phyloP scores from a whole-genome alignment of 139 green algal species.

The Diplosphaera chodatii region DNA sequence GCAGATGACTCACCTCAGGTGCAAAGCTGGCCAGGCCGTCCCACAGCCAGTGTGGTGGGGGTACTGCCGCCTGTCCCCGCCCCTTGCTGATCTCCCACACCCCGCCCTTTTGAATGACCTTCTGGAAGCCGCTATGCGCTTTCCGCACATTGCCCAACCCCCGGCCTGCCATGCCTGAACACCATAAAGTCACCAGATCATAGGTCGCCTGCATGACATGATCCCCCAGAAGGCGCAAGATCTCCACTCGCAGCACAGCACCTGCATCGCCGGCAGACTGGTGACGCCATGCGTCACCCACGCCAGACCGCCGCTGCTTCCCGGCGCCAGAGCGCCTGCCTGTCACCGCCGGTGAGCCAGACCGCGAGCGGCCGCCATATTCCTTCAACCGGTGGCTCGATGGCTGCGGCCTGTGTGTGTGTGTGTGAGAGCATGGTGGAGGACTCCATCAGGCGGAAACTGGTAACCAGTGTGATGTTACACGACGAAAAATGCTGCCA shows the following conservation, averaged over 20 bases:
- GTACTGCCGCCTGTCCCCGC: conserved; percentile 1
- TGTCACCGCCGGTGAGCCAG: neutral
- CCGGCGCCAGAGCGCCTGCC: too few species aligned
- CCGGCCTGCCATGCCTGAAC: neutral
- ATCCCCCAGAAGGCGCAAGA: too few species aligned
- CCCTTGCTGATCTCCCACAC: conserved; percentile 18
- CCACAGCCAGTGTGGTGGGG: conserved; percentile 17
- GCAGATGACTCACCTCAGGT: conserved; percentile 2
- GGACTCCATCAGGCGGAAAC: too few species aligned
- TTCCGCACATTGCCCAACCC: conserved; percentile 10
- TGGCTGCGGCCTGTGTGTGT: neutral
- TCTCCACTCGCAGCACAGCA: too few species aligned
- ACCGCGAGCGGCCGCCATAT: neutral
- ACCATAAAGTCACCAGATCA: too few species aligned
- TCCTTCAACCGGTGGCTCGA: neutral
- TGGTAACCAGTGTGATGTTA: too few species aligned
- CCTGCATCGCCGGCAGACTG: neutral
- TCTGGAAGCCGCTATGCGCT: conserved; percentile 17
- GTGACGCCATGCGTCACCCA: neutral
- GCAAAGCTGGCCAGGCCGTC: conserved; percentile 17
- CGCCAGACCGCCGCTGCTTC: neutral
- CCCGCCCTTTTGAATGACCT: conserved; percentile 12
- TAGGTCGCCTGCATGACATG: too few species aligned
- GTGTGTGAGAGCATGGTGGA: neutral
- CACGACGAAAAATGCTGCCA: too few species aligned